phyloP scores from a whole-genome alignment of 202 grass and related monocot species.

The Cymbopogon flexuosus region DNA sequence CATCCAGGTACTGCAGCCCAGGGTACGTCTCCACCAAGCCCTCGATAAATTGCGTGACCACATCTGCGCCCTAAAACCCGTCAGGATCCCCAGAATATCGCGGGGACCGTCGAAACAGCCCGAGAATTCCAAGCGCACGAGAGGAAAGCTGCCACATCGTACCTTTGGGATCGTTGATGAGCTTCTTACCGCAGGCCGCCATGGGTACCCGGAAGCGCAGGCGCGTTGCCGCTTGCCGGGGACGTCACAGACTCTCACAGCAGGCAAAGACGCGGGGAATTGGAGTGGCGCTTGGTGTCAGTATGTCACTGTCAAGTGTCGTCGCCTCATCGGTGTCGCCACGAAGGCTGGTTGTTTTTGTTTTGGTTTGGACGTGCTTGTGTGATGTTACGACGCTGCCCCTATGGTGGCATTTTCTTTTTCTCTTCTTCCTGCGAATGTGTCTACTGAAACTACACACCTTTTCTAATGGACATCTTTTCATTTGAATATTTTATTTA shows the following conservation, averaged over 20 bases:
- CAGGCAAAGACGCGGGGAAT: background rate
- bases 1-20: constrained; percentile 58
- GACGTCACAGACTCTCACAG: background rate
- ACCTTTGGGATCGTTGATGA: constrained; percentile 66
- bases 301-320: background rate
- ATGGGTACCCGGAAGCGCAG: constrained; percentile 18
- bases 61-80: constrained; percentile 40
- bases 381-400: background rate
- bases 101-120: background rate
- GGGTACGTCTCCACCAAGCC: constrained; percentile 56
- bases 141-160: background rate
- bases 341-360: too few species aligned
- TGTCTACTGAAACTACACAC: too few species aligned
- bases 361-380: background rate
- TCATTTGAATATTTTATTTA: too few species aligned
- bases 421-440: too few species aligned
- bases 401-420: too few species aligned
- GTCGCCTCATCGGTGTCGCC: background rate
- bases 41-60: constrained; percentile 56
- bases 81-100: background rate
- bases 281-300: background rate
- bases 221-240: background rate
- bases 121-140: background rate
- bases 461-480: background rate
- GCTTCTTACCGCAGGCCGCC: constrained; percentile 58